Evolutionary conservation across 208 protist species (phyloP).

Genomic region (Porcisia deanei): DNA sequence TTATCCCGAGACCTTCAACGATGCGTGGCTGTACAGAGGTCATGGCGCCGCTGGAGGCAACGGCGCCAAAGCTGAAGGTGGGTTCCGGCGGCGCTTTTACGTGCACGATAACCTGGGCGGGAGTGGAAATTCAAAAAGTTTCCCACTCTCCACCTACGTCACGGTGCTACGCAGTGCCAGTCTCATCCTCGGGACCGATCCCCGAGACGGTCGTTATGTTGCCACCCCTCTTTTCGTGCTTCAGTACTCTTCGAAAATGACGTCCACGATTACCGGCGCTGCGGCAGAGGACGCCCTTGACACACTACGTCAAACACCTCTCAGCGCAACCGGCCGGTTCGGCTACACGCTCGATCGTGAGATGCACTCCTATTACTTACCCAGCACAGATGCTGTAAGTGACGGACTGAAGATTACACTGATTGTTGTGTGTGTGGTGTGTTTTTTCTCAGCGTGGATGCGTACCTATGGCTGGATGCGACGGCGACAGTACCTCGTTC

Average conservation of each 20-base stretch:
- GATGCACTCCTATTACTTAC: constrained; percentile 44
- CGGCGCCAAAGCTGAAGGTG: constrained; percentile 7
- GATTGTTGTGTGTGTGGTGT: constrained; percentile 55
- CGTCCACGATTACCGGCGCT: constrained; percentile 12
- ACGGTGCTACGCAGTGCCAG: constrained; percentile 37
- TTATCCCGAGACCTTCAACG: constrained; percentile 28
- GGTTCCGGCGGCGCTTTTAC: constrained; percentile 62
- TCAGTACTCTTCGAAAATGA: constrained; percentile 55
- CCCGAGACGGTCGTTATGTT: constrained; percentile 5
- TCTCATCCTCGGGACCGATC: constrained; percentile 30
- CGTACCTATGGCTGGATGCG: constrained; percentile 86
- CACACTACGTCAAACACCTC: constrained; percentile 18
- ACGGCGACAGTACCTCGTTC: constrained; percentile 68
- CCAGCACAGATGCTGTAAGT: constrained; percentile 31
- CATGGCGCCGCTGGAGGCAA: constrained; percentile 5
- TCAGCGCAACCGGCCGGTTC: constrained; percentile 5
- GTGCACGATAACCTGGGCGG: constrained; percentile 74
- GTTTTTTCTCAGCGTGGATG: constrained; percentile 66
- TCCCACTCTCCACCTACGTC: constrained; percentile 22
- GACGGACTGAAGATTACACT: constrained; percentile 53
- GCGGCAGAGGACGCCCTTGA: constrained; percentile 4
- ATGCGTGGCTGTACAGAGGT: constrained; percentile 41
- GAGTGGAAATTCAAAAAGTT: neutral
- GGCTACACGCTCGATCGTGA: constrained; percentile 24
- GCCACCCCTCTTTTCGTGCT: constrained; percentile 53